These are phyloP conservation scores for Xylariaceae sp. DNA, from an alignment of 2,329 filamentous ascomycete species.

Conservation along the genomic window DNA sequence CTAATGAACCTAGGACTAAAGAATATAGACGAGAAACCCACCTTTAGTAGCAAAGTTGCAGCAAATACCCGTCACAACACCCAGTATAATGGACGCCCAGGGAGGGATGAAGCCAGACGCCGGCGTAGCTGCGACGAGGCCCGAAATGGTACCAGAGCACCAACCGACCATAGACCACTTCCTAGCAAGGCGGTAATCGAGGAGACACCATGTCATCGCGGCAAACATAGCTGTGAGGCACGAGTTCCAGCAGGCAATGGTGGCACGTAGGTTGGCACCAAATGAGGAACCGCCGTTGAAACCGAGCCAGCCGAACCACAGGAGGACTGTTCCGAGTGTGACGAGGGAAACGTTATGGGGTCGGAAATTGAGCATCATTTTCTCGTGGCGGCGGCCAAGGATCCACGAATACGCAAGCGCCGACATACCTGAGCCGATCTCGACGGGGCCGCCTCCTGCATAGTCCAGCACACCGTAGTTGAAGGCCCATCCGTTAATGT, in stretches of 20 bases:
- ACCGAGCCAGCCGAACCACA: conserved; percentile 98
- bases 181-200: conserved; percentile 91
- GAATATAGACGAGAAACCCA: conserved; percentile 33
- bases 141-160: conserved; percentile 75
- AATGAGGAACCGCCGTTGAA: conserved; percentile 98
- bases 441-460: conserved; percentile 94
- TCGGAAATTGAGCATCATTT: conserved; percentile 99
- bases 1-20: too few relatives aligned
- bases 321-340: conserved; percentile 90
- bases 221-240: conserved; percentile 93
- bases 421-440: conserved; percentile 92
- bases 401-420: conserved; percentile 96
- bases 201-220: conserved; percentile 90
- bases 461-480: conserved; percentile 94
- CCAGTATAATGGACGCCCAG: conserved; percentile 72
- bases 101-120: conserved; percentile 72
- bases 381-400: conserved; percentile 93
- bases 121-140: conserved; percentile 73
- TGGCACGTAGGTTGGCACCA: conserved; percentile 90
- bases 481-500: conserved; percentile 90
- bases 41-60: conserved; percentile 74
- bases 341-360: conserved; percentile 99
- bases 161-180: conserved; percentile 88
- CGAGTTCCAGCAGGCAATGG: conserved; percentile 98
- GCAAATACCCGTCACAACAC: conserved; percentile 68